Conservation (phyloP, 2,329 filamentous ascomycete species). For the Monosporascus sp. region DNA sequence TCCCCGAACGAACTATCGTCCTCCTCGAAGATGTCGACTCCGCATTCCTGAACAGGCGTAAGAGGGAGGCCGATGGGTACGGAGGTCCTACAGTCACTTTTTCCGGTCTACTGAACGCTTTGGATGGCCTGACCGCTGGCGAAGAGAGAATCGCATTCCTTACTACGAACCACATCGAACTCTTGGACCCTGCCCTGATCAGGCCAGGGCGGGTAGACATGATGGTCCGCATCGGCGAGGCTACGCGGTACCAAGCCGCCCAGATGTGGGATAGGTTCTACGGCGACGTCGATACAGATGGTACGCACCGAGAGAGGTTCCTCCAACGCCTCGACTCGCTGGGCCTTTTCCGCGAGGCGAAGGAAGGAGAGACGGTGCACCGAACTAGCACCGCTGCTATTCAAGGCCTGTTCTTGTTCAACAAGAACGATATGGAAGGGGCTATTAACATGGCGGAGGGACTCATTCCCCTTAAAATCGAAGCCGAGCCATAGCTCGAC, state of each 20-base stretch:
- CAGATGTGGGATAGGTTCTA: slow-evolving; percentile 96
- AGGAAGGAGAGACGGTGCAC: slow-evolving; percentile 40
- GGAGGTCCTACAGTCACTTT: slow-evolving; percentile 87
- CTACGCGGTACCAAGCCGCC: slow-evolving; percentile 76
- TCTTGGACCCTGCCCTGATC: slow-evolving; percentile 82
- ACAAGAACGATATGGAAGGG: slow-evolving; percentile 85
- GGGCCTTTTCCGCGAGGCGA: slow-evolving; percentile 59
- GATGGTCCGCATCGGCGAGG: slow-evolving; percentile 84
- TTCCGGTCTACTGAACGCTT: slow-evolving; percentile 77
- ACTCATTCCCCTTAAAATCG: slow-evolving; percentile 53
- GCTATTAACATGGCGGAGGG: slow-evolving; percentile 76
- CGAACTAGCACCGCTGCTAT: slow-evolving; percentile 83
- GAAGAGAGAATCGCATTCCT: slow-evolving; percentile 92
- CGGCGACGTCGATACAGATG: slow-evolving; percentile 66
- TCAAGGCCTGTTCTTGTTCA: slow-evolving; percentile 90
- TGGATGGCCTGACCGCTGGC: slow-evolving; percentile 89
- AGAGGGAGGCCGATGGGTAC: slow-evolving; percentile 77
- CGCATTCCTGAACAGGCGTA: slow-evolving; percentile 76
- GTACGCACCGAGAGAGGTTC: slow-evolving; percentile 62
- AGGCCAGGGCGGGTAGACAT: slow-evolving; percentile 90
- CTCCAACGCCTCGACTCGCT: slow-evolving; percentile 63
- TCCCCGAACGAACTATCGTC: slow-evolving; percentile 76
- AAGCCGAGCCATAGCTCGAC: slow-evolving; percentile 32
- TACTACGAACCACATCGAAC: slow-evolving; percentile 90
- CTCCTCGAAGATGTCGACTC: slow-evolving; percentile 88